Percentiles rank a stretch among this genome's conserved stretches.
Evolutionary conservation across 1,139 yeast species (phyloP).

Genomic region (Diutina rugosa): DNA sequence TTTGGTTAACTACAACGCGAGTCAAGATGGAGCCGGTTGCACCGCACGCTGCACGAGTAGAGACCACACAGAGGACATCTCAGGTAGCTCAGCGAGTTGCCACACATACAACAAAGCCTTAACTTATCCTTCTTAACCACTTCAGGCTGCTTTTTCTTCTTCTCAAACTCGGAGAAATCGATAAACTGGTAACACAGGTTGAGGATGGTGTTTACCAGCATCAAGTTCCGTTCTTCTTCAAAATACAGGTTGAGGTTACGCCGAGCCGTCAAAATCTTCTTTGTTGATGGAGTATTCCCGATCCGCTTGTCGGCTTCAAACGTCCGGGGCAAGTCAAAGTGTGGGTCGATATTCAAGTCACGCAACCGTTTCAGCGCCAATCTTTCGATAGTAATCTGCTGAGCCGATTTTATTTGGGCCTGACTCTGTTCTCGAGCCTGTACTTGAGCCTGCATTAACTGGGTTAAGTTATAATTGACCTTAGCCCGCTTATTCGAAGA

Average conservation of each 20-base stretch:
- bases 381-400: slow-evolving; percentile 30
- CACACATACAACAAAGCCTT: slow-evolving; percentile 32
- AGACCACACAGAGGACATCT: slow-evolving; percentile 30
- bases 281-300: slow-evolving; percentile 35
- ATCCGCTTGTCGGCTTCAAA: slow-evolving; percentile 19
- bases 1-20: slow-evolving; percentile 22
- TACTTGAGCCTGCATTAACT: slow-evolving; percentile 32
- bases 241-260: slow-evolving; percentile 33
- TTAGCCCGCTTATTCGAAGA: slow-evolving; percentile 21
- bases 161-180: slow-evolving; percentile 1
- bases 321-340: slow-evolving; percentile 31
- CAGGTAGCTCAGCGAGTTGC: slow-evolving; percentile 23
- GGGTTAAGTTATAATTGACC: slow-evolving; percentile 33
- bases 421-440: slow-evolving; percentile 15
- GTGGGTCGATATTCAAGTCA: slow-evolving; percentile 23
- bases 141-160: not conserved
- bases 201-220: slow-evolving; percentile 28
- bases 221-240: slow-evolving; percentile 34
- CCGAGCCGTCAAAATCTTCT: slow-evolving; percentile 30
- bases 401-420: slow-evolving; percentile 22
- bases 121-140: slow-evolving; percentile 19
- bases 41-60: slow-evolving; percentile 28
- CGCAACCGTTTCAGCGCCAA: slow-evolving; percentile 23
- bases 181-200: slow-evolving; percentile 7
- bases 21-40: slow-evolving; percentile 28